Conservation (phyloP, 805 yeast species). For the Danielia reshetovae region DNA sequence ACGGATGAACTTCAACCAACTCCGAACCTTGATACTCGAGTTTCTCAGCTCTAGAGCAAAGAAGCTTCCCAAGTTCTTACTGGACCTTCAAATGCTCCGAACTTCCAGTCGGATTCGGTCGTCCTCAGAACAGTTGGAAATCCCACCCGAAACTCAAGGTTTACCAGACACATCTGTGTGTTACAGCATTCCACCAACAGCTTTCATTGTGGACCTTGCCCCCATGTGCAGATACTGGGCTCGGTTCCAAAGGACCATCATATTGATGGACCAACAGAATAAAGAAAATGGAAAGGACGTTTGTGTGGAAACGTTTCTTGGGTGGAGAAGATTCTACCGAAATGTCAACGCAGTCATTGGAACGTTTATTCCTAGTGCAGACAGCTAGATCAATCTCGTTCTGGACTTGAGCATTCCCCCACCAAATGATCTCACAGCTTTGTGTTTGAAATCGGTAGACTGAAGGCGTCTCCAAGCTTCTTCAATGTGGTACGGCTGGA, state of each 20-base stretch:
- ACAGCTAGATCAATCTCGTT: conserved; percentile 45
- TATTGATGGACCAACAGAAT: conserved; percentile 18
- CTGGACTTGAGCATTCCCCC: conserved; percentile 60
- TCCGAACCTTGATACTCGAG: conserved; percentile 9
- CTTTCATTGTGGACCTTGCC: conserved; percentile 29
- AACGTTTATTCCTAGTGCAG: conserved; percentile 5
- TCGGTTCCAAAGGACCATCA: conserved; percentile 26
- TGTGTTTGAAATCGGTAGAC: conserved; percentile 49
- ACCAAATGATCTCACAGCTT: conserved; percentile 64
- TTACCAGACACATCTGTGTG: conserved; percentile 33
- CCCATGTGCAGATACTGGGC: conserved; percentile 33
- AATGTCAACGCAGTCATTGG: conserved; percentile 12
- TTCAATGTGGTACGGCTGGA: conserved; percentile 73
- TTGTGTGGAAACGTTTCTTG: conserved; percentile 25
- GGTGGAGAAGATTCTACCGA: conserved; percentile 35
- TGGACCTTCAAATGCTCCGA: conserved; percentile 21
- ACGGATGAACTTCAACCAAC: conserved; percentile 7
- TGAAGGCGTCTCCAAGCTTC: conserved; percentile 89
- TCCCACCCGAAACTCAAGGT: conserved; percentile 20
- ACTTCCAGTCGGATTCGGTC: conserved; percentile 17
- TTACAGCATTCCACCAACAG: conserved; percentile 19
- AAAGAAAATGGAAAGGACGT: conserved; percentile 8
- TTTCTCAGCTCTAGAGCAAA: conserved; percentile 35
- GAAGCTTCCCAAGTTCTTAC: conserved; percentile 27
- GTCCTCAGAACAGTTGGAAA: conserved; percentile 6